Conservation (phyloP, 2,329 filamentous ascomycete species). For the Capronia epimyces region DNA sequence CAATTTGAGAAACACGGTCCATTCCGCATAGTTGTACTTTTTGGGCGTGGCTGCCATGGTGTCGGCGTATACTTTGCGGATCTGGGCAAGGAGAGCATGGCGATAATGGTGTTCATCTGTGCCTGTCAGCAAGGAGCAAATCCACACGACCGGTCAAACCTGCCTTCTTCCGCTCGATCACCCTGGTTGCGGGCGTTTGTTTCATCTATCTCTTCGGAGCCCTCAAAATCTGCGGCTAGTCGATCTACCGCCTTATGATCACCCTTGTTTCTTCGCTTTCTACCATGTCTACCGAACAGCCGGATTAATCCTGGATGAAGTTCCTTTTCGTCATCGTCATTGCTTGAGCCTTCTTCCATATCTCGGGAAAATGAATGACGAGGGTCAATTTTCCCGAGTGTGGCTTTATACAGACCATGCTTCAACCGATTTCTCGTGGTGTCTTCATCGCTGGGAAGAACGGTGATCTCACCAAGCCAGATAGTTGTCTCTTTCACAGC, state of each 20-base stretch:
- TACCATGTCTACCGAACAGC: slow-evolving; percentile 16
- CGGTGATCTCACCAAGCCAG: slow-evolving; percentile 51
- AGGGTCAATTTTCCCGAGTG: slow-evolving; percentile 16
- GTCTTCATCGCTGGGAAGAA: slow-evolving; percentile 48
- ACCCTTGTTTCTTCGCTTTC: slow-evolving; percentile 10
- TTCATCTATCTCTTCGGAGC: slow-evolving; percentile 40
- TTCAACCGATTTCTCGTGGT: slow-evolving; percentile 32
- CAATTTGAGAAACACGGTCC: slow-evolving; percentile 47
- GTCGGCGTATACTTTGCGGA: slow-evolving; percentile 38
- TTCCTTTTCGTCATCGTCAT: slow-evolving; percentile 15
- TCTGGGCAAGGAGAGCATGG: slow-evolving; percentile 37
- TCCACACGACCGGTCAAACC: neutral
- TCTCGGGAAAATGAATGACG: slow-evolving; percentile 3
- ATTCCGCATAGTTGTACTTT: slow-evolving; percentile 40
- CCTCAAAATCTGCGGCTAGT: slow-evolving; percentile 38
- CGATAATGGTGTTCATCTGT: slow-evolving; percentile 43
- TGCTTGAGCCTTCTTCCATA: slow-evolving; percentile 6
- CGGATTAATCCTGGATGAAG: slow-evolving; percentile 26
- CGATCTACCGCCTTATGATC: slow-evolving; percentile 30
- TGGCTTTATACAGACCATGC: slow-evolving; percentile 26
- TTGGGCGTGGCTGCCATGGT: slow-evolving; percentile 33
- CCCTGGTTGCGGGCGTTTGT: slow-evolving; percentile 39
- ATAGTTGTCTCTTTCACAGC: slow-evolving; percentile 51
- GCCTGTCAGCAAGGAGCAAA: neutral
- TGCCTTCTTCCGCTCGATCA: slow-evolving; percentile 42